Base-by-base conservation (phyloP, 306 rosid species). In the Purshia tridentata region DNA sequence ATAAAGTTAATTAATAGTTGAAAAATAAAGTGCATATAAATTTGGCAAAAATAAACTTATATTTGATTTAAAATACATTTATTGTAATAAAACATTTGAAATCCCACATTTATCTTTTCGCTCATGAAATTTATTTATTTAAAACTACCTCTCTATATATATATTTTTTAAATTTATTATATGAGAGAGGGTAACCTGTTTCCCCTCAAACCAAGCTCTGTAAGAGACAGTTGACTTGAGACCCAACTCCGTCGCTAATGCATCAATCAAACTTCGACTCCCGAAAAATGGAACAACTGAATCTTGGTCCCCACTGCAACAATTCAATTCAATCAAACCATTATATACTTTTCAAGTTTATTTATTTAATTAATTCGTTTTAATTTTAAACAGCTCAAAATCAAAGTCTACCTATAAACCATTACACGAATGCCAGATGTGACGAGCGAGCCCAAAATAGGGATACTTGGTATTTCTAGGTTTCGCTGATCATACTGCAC, bases 211-310 rank as follows among this genome's bases (percentile, higher is more conserved):
- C 83, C 86, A 78, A 3, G 65, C 61, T 16, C 78, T 47, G 60
- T 76, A 83, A 15, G 83, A 81, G 65, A 75, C 55, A 10, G 76
- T 75, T 48, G 85, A 75, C 6, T 53, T 14, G 6, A 83, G 59
- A 9, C 77, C 74, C 22, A 82, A 48, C 37, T 41, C 41, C 65
- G 66, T 77, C 68, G 87, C 91, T 41, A 84, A 60, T 39, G 41
- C 55, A 80, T 78, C 51, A 47, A 87, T 81, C 2, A 82, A 74
- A 8, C 63, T 66, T 72, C 91, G 55, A 4, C 82, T 82, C 16
- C 87, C 91, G 2, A 13, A 45, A n/a, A 87, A 77, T 6, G 91
- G 86, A 22, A 87, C n/a, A 0, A 72, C 78, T 16, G 85, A 79
- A 80, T 86, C 86, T 77, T 86, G 81, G 72, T 83, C 83, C 49